These are phyloP conservation scores for Globisporangium cystogenes DNA, from an alignment of 352 stramenopile genomes.

Conservation along the genomic window DNA sequence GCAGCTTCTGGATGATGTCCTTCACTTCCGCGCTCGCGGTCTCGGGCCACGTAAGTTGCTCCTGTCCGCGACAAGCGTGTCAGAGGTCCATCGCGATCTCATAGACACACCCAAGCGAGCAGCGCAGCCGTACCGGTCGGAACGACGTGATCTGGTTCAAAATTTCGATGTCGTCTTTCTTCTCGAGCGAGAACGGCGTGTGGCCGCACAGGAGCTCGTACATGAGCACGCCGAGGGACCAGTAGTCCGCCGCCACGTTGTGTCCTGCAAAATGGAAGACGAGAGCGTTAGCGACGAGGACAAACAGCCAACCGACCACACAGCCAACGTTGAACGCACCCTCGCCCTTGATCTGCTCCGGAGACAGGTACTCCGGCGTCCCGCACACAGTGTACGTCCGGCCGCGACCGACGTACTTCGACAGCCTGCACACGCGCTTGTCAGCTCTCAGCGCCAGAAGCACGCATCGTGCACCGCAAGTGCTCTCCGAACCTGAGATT, in stretches of 20 bases:
- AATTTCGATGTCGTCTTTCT: conserved; percentile 84
- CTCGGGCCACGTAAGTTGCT: conserved; percentile 67
- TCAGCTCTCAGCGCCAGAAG: background rate
- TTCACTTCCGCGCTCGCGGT: conserved; percentile 62
- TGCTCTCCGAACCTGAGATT: conserved; percentile 50
- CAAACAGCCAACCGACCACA: background rate
- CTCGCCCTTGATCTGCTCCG: conserved; percentile 85
- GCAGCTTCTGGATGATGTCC: conserved; percentile 58
- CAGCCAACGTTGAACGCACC: conserved; percentile 17
- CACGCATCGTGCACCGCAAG: background rate
- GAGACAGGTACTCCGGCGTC: conserved; percentile 80
- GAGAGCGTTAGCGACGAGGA: background rate
- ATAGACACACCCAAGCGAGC: background rate
- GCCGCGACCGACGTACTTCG: conserved; percentile 81
- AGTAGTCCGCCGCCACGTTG: conserved; percentile 89
- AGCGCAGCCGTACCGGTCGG: conserved; percentile 38
- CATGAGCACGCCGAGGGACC: conserved; percentile 91
- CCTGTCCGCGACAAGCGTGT: conserved; percentile 7
- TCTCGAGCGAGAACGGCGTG: conserved; percentile 85
- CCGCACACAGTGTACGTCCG: conserved; percentile 85
- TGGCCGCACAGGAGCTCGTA: conserved; percentile 90
- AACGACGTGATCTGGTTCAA: conserved; percentile 84
- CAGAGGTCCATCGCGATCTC: background rate
- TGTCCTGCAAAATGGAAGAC: conserved; percentile 35
- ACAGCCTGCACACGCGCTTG: conserved; percentile 33